Base-by-base conservation (phyloP, 345 rosid species). In the Melastoma malabathricum region DNA sequence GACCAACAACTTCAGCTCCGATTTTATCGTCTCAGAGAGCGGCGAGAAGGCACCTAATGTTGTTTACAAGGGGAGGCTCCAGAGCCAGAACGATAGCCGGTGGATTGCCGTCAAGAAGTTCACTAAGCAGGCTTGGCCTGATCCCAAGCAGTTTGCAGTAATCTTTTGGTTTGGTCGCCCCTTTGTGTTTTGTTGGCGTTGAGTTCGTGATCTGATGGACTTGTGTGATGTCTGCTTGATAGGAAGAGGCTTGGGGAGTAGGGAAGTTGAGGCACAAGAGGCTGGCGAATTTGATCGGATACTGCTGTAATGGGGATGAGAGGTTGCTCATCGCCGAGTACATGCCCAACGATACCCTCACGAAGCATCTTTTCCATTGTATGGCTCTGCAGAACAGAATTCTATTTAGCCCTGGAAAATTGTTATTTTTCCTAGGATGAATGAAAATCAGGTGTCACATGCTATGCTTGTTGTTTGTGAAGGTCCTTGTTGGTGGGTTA, bases 281-380 rank as follows among this genome's bases (percentile, higher is more conserved):
- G 60, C 46, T 89, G 48, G 94, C 84, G 39, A 86, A 89, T 74
- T 75, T 89, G 82, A 78, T 89, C 57, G 97, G 97, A 18, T 89
- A 83, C 55, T 89, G 96, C 63, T 89, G 96, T 62, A 88, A 86
- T 45, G 97, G 96, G 12, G 96, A 89, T 59, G 96, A 89, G 72
- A 83, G 97, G 66, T 52, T 89, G 70, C 83, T 89, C 50, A 94
- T 86, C 48, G 82, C 97, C 0, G 97, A 89, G 61, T 83, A 72
- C 64, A 79, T 89, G 94, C 83, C 94, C 13, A 83, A 86, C 59
- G 88, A 86, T 51, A 86, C 84, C 17, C 92, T 89, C 38, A 71
- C 80, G 5, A 89, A 86, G 64, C 96, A 89, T 65, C 67, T 89
- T 3, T 89, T 89, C 53, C 97, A 89, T 62, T 89, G 97, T 89